Conservation (phyloP, 805 yeast genomes). For the Metschnikowia orientalis region DNA sequence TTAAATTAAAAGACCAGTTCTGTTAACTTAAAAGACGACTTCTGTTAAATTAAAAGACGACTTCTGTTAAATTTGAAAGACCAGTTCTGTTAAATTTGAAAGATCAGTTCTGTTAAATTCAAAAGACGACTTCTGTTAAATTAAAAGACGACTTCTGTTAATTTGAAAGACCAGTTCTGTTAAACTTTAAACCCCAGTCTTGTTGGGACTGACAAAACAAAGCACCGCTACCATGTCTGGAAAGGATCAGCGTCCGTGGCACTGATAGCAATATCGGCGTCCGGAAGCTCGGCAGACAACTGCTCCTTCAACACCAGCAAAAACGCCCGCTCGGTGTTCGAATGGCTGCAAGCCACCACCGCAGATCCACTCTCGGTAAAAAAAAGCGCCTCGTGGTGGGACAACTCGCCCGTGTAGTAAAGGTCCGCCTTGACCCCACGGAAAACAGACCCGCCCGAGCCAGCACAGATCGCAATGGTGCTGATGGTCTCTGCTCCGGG, state of each 20-base stretch:
- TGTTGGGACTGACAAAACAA: neutral
- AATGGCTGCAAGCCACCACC: conserved; percentile 79
- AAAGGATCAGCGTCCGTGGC: conserved; percentile 62
- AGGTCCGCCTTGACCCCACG: conserved; percentile 60
- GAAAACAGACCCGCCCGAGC: conserved; percentile 83
- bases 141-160: too few relatives aligned
- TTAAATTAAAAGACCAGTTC: too few relatives aligned
- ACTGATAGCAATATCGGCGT: conserved; percentile 47
- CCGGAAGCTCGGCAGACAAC: conserved; percentile 42
- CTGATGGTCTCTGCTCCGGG: conserved; percentile 27
- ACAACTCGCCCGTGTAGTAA: conserved; percentile 85
- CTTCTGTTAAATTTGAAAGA: too few relatives aligned
- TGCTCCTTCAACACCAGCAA: conserved; percentile 49
- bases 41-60: too few relatives aligned
- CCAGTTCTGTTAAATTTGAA: too few relatives aligned
- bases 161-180: too few relatives aligned
- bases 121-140: too few relatives aligned
- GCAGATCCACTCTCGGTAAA: conserved; percentile 66
- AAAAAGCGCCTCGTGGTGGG: conserved; percentile 85
- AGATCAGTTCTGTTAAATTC: too few relatives aligned
- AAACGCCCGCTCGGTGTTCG: conserved; percentile 90
- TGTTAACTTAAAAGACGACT: too few relatives aligned
- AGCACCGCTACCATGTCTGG: conserved; percentile 18
- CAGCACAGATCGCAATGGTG: conserved; percentile 87
- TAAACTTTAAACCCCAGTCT: neutral